Evolutionary conservation across 2,329 filamentous ascomycete species (phyloP).

Genomic region (Beauveria caledonica): DNA sequence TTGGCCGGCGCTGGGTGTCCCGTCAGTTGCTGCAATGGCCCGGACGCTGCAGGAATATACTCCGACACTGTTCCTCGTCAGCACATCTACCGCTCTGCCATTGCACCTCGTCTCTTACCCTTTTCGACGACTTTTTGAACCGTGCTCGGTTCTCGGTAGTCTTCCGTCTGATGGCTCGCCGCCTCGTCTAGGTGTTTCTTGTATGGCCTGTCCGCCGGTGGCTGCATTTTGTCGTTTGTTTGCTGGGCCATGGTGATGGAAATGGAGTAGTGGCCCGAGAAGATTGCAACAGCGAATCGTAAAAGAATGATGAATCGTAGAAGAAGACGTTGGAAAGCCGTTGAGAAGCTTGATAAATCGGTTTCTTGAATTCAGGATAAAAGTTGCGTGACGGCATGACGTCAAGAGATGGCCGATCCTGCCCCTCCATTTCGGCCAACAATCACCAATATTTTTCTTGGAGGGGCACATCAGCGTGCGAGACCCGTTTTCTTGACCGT

Average conservation of each 20-base stretch:
- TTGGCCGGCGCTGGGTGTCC: conserved; percentile 15
- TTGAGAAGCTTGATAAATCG: background rate
- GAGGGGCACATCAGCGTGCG: conserved; percentile 2
- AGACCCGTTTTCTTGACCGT: background rate
- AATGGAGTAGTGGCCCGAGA: too few relatives aligned
- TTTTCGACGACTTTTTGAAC: conserved; percentile 4
- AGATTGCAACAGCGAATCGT: too few relatives aligned
- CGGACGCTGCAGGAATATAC: conserved; percentile 35
- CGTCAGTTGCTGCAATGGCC: conserved; percentile 30
- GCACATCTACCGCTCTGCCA: background rate
- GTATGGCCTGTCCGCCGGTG: conserved; percentile 5
- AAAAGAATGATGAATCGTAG: background rate
- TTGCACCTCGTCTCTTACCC: background rate
- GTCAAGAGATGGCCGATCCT: conserved; percentile 9
- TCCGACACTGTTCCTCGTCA: conserved; percentile 27
- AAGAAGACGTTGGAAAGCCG: too few relatives aligned
- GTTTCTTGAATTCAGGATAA: background rate
- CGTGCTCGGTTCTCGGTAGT: background rate
- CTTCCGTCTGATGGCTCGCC: background rate
- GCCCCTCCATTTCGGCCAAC: conserved; percentile 7
- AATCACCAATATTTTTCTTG: conserved; percentile 7
- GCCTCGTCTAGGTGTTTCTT: conserved; percentile 10
- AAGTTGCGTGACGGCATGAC: conserved; percentile 7
- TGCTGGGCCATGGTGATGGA: background rate
- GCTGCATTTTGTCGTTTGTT: background rate